Conservation (phyloP, 116 monocot species). For the Iris pallida region DNA sequence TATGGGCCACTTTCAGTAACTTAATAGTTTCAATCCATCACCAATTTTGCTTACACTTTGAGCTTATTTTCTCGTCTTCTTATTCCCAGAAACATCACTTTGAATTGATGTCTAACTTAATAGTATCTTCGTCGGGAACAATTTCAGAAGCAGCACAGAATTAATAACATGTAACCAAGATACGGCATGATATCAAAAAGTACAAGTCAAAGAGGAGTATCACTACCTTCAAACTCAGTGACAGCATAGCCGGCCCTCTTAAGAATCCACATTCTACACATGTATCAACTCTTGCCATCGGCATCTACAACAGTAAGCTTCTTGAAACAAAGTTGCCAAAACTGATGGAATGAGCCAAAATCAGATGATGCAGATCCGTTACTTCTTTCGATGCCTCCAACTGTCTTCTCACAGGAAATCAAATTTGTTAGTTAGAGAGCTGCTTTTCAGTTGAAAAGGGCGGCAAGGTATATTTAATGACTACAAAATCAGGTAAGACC, state of each 20-base stretch:
- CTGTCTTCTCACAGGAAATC: slow-evolving; percentile 12
- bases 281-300: slow-evolving; percentile 7
- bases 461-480: not conserved
- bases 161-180: not conserved
- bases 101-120: not conserved
- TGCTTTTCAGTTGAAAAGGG: not conserved
- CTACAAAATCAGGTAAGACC: too few species aligned
- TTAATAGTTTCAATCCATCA: slow-evolving; percentile 14
- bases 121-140: slow-evolving; percentile 19
- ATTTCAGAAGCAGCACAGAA: slow-evolving; percentile 45
- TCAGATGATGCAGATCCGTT: not conserved
- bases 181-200: not conserved
- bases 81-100: slow-evolving; percentile 4
- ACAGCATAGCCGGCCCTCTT: slow-evolving; percentile 21
- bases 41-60: slow-evolving; percentile 6
- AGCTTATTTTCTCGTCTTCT: not conserved
- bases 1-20: slow-evolving; percentile 4
- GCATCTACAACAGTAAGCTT: slow-evolving; percentile 1
- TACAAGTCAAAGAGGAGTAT: slow-evolving; percentile 2
- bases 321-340: slow-evolving; percentile 2
- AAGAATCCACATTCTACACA: slow-evolving; percentile 38
- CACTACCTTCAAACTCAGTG: slow-evolving; percentile 42
- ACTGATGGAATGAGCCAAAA: not conserved
- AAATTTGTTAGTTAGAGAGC: slow-evolving; percentile 2
- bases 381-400: slow-evolving; percentile 12